Conservation (phyloP, 768 basidiomycete species). For the Tricholomella constricta region DNA sequence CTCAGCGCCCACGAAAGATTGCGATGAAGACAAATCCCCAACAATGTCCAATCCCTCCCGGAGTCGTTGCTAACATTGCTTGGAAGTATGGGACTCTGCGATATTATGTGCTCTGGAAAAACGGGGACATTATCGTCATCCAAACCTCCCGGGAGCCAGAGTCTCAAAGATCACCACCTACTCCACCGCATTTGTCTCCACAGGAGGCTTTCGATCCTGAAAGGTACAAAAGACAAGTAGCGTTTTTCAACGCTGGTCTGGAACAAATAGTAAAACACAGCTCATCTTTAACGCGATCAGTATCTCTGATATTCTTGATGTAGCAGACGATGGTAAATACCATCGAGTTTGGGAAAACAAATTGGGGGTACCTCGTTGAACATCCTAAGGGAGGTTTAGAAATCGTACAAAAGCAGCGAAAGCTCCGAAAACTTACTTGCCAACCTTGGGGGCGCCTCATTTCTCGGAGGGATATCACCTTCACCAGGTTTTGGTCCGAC, state of each 20-base stretch:
- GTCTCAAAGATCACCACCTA: neutral
- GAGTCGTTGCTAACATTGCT: slow-evolving; percentile 8
- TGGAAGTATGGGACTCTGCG: neutral
- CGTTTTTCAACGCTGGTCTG: slow-evolving; percentile 10
- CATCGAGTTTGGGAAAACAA: slow-evolving; percentile 35
- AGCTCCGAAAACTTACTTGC: slow-evolving; percentile 27
- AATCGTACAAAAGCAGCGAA: slow-evolving; percentile 29
- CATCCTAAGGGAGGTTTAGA: slow-evolving; percentile 29
- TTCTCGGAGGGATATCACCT: slow-evolving; percentile 36
- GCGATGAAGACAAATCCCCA: neutral
- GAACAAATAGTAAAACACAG: slow-evolving; percentile 21
- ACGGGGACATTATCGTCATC: slow-evolving; percentile 14
- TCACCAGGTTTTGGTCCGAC: slow-evolving; percentile 31
- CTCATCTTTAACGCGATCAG: neutral
- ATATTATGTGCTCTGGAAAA: slow-evolving; percentile 12
- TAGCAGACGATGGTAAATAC: slow-evolving; percentile 31
- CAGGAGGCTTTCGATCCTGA: neutral
- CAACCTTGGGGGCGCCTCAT: slow-evolving; percentile 38
- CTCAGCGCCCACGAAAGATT: neutral
- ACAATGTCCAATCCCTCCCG: slow-evolving; percentile 1
- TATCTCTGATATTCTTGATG: slow-evolving; percentile 4
- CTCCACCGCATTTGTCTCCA: neutral
- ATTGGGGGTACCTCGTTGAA: slow-evolving; percentile 37
- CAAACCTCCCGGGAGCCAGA: too few relatives aligned
- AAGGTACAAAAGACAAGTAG: neutral